Evolutionary conservation across 169 alveolate species (phyloP).

Genomic region (Cryptosporidium ryanae): DNA sequence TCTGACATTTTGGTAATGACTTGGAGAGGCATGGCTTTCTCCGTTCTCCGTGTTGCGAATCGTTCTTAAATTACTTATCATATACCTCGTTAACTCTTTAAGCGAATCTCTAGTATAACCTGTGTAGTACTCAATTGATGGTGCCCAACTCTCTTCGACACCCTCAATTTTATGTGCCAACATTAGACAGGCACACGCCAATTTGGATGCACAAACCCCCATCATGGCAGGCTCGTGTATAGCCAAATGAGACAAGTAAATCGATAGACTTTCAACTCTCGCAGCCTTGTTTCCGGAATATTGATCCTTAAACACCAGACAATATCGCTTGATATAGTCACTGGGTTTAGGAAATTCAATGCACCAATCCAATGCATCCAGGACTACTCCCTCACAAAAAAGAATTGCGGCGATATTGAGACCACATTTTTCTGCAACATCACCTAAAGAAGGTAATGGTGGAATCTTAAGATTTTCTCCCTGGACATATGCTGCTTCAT

Average conservation of each 20-base stretch:
- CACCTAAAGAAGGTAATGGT: conserved; percentile 63
- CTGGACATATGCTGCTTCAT: conserved; percentile 72
- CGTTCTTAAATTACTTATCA: conserved; percentile 72
- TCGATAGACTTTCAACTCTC: conserved; percentile 65
- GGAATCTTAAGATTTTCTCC: conserved; percentile 73
- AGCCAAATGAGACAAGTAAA: conserved; percentile 67
- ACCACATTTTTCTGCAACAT: conserved; percentile 75
- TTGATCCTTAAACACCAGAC: conserved; percentile 69
- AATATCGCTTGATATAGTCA: conserved; percentile 72
- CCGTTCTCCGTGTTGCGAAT: conserved; percentile 72
- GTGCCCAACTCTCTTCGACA: conserved; percentile 74
- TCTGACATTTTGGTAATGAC: conserved; percentile 72
- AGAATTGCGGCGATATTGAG: conserved; percentile 65
- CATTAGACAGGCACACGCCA: conserved; percentile 73
- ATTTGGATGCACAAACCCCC: conserved; percentile 72
- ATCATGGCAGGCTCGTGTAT: conserved; percentile 73
- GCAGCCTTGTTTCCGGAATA: conserved; percentile 64
- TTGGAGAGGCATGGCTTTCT: conserved; percentile 73
- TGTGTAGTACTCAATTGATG: conserved; percentile 58
- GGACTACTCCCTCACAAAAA: conserved; percentile 68
- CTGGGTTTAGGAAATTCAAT: conserved; percentile 74
- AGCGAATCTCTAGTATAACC: conserved; percentile 70
- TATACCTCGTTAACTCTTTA: conserved; percentile 68
- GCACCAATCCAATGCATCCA: conserved; percentile 72
- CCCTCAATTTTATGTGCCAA: conserved; percentile 73